phyloP scores from a whole-genome alignment of 139 green algal species.

The Coccomyxa sp. region DNA sequence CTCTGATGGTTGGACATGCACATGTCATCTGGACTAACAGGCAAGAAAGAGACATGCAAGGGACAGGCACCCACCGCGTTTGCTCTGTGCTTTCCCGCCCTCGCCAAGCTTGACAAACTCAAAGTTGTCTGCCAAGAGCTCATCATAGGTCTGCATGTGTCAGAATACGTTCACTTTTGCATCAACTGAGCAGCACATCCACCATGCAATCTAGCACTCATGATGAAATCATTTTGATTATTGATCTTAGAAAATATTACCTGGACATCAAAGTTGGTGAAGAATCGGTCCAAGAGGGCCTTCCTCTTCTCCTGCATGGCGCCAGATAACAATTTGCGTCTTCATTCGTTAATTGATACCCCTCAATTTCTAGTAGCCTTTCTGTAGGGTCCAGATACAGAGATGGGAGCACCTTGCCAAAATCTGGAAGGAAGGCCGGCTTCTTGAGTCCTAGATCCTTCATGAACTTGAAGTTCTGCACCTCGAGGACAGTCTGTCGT shows the following conservation, averaged over 20 bases:
- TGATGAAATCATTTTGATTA: too few species aligned
- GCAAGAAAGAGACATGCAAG: not conserved
- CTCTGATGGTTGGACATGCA: not conserved
- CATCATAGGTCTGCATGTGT: constrained; percentile 2
- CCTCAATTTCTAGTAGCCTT: too few species aligned
- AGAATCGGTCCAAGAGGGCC: constrained; percentile 11
- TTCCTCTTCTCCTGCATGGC: constrained; percentile 15
- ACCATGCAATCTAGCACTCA: too few species aligned
- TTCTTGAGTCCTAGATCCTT: constrained; percentile 24
- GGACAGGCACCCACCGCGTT: too few species aligned
- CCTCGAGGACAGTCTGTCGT: not conserved
- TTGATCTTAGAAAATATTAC: not conserved
- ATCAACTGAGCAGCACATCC: too few species aligned
- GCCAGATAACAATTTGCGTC: not conserved
- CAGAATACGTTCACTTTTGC: not conserved
- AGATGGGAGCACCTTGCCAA: constrained; percentile 9
- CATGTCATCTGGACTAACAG: not conserved
- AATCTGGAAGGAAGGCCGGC: constrained; percentile 20
- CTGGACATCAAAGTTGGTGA: constrained; percentile 8
- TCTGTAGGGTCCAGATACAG: too few species aligned
- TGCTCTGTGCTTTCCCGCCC: too few species aligned
- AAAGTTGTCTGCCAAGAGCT: constrained; percentile 10
- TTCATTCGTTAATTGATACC: too few species aligned
- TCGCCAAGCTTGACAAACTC: not conserved
- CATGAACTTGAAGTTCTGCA: constrained; percentile 21